Evolutionary conservation across 305 asterid species (phyloP).

Genomic region (Fraxinus ornus): DNA sequence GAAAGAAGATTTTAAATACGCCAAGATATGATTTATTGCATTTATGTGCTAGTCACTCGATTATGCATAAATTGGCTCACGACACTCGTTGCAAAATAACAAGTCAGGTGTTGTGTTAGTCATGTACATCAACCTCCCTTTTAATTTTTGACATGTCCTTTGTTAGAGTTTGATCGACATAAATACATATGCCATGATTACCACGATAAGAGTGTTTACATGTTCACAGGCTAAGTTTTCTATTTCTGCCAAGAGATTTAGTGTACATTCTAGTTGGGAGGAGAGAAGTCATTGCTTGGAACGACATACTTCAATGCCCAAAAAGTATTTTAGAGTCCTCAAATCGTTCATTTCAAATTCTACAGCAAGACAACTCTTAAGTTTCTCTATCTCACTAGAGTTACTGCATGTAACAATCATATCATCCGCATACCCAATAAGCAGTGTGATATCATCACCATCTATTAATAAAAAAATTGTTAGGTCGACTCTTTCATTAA

Average conservation of each 20-base stretch:
- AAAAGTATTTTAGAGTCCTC: neutral
- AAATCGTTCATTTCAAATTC: neutral
- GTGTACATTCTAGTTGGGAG: neutral
- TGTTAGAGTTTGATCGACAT: neutral
- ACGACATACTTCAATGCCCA: neutral
- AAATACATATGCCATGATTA: neutral
- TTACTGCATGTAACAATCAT: neutral
- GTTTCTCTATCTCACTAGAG: neutral
- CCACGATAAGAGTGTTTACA: neutral
- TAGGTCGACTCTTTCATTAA: neutral
- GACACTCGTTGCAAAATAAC: neutral
- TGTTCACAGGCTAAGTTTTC: neutral
- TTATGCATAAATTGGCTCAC: neutral
- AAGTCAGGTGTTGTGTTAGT: neutral
- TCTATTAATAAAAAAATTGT: neutral
- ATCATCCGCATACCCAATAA: neutral
- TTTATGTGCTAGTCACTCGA: neutral
- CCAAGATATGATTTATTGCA: neutral
- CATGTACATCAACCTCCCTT: neutral
- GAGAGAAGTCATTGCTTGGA: neutral
- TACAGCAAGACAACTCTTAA: neutral
- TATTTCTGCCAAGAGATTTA: neutral
- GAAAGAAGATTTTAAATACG: neutral
- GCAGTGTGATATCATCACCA: neutral
- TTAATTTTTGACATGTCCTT: neutral